Evolutionary conservation across 2,329 filamentous ascomycete species (phyloP), one percentile per base, ranked within the genome.

Genomic region (Fusarium irregulare): DNA sequence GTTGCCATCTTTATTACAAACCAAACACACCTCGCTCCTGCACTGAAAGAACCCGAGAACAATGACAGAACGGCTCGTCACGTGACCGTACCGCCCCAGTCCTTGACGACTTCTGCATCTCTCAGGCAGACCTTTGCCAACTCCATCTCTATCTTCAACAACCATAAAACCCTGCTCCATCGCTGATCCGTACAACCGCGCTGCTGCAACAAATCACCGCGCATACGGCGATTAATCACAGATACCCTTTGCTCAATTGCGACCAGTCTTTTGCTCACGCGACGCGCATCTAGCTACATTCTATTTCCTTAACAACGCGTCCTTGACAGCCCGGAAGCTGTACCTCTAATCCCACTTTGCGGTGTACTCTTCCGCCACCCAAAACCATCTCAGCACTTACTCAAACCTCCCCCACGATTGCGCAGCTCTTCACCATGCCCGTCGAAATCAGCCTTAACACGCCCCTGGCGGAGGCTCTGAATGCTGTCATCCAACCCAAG

Each of bases 401-500:
- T 53, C 51, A 54, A 60, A 23, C 42, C 56, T 40, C 28, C 10
- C 23, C 30, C 49, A 28, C 60, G 57, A 59, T 63, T 44, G 50
- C 62, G 55, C 55, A 59, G 46, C 50, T 46, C 66, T 56, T 72
- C 78, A 86, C 70, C 60, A 98, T 98, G 93, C 86, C 93, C 73
- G 87, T 93, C 81, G 91, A 94, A 78, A 87, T 97, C 70, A 84
- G 88, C 57, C 86, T 92, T 72, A 91, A 92, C 75, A 93, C 94
- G 78, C 93, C 93, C 49, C 85, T 98, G 78, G 94, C 94, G 72
- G 88, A 94, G 73, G 92, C 93, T 70, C 88, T 99, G 57, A 93
- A 92, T 78, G 85, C 86, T 74, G 91, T 91, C 44, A 94, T 98
- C 69, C 93, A 96, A 81, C 92, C 93, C 32, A 98, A 98, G 84